Percentiles rank a stretch among this genome's conserved stretches.
phyloP scores from a whole-genome alignment of 148 eudicot species.

The Persicaria maculosa region DNA sequence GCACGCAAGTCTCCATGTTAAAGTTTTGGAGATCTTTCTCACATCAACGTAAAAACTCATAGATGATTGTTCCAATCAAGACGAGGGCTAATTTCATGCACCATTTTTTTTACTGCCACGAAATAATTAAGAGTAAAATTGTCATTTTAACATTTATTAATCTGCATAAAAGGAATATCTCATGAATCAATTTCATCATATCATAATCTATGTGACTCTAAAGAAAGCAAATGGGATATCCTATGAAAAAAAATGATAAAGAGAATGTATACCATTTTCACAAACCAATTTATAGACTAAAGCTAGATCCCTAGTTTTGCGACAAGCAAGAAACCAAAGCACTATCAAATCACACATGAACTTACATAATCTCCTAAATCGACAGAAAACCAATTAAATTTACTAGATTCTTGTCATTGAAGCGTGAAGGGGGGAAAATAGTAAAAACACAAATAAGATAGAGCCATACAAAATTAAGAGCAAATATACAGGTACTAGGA shows the following conservation, averaged over 20 bases:
- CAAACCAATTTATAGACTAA: neutral
- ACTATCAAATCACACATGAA: neutral
- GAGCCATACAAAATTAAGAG: constrained; percentile 3
- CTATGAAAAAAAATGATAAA: neutral
- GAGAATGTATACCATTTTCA: neutral
- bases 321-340: neutral
- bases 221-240: neutral
- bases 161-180: too few species aligned
- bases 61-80: neutral
- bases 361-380: neutral
- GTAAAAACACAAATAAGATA: neutral
- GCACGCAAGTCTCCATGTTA: neutral
- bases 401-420: neutral
- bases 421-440: neutral
- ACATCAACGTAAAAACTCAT: neutral
- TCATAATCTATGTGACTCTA: neutral
- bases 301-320: neutral
- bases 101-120: neutral
- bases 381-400: neutral
- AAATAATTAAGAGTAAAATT: neutral
- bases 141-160: too few species aligned
- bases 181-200: too few species aligned
- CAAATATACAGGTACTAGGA: neutral
- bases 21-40: neutral
- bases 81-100: neutral